Evolutionary conservation across 2,329 filamentous ascomycete species (phyloP).

Genomic region (Neoascochyta sp.): DNA sequence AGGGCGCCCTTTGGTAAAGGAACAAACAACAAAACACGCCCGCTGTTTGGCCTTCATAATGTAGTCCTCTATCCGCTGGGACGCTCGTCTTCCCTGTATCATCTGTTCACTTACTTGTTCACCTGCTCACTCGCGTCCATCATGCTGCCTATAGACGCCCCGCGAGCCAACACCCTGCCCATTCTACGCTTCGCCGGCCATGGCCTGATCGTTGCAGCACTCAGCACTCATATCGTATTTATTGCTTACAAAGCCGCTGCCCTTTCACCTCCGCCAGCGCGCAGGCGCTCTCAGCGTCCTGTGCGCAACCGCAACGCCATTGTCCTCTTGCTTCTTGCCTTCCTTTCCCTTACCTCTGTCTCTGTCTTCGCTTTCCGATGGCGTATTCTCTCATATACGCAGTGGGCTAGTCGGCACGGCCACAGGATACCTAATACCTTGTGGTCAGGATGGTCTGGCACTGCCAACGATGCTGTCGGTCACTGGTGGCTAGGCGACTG

Average conservation of each 20-base stretch:
- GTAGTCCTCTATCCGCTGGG: too few species aligned
- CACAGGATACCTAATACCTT: conserved; percentile 42
- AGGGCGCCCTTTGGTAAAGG: too few species aligned
- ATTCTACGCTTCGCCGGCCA: conserved; percentile 32
- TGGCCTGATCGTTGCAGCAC: conserved; percentile 26
- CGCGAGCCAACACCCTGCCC: conserved; percentile 33
- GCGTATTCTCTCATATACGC: conserved; percentile 48
- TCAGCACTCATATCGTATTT: conserved; percentile 28
- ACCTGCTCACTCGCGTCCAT: too few species aligned
- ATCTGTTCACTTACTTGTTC: not conserved
- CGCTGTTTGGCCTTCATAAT: too few species aligned
- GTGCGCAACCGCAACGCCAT: conserved; percentile 30
- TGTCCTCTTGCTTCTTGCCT: conserved; percentile 46
- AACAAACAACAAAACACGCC: too few species aligned
- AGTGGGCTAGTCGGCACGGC: conserved; percentile 47
- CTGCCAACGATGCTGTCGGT: conserved; percentile 30
- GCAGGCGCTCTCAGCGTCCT: conserved; percentile 32
- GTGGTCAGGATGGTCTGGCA: conserved; percentile 40
- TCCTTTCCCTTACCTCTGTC: conserved; percentile 45
- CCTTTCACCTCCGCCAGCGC: conserved; percentile 31
- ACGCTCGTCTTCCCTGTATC: too few species aligned
- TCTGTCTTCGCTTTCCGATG: conserved; percentile 46
- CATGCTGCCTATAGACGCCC: conserved; percentile 37
- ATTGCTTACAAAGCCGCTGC: conserved; percentile 30
- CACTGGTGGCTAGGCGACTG: conserved; percentile 48